phyloP scores from a whole-genome alignment of 2,329 filamentous ascomycete genomes.

The Diaporthe citrichinensis region DNA sequence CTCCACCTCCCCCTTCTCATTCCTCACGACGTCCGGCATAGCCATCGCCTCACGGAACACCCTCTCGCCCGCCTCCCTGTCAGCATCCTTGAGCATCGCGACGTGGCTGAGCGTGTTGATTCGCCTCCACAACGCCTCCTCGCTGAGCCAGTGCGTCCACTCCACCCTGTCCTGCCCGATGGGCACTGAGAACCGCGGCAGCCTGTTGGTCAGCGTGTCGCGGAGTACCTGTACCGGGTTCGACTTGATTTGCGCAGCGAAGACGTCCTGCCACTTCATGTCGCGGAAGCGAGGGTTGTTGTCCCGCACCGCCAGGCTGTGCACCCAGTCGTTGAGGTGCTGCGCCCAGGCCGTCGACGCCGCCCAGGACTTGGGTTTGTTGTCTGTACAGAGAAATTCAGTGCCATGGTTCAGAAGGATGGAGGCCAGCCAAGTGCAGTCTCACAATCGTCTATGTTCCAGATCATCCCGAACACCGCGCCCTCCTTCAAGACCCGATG shows the following conservation, averaged over 20 bases:
- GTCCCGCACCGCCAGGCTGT: conserved; percentile 65
- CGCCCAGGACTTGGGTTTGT: conserved; percentile 70
- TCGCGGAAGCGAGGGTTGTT: conserved; percentile 76
- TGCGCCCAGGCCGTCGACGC: conserved; percentile 73
- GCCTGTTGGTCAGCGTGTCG: conserved; percentile 55
- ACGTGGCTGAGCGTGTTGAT: conserved; percentile 78
- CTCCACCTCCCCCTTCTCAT: conserved; percentile 73
- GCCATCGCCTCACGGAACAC: conserved; percentile 69
- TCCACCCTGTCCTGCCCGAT: conserved; percentile 68
- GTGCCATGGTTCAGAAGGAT: not conserved
- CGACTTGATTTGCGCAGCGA: conserved; percentile 69
- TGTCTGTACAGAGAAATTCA: conserved; percentile 66
- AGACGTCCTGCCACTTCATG: conserved; percentile 73
- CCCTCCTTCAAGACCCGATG: conserved; percentile 74
- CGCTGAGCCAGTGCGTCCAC: conserved; percentile 71
- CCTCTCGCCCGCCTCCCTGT: conserved; percentile 62
- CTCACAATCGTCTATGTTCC: conserved; percentile 83
- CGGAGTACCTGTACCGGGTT: conserved; percentile 66
- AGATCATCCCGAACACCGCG: conserved; percentile 75
- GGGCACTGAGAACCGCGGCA: conserved; percentile 71
- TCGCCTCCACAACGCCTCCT: conserved; percentile 74
- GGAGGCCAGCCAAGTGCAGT: too few relatives aligned
- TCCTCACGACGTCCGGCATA: conserved; percentile 66
- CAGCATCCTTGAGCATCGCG: conserved; percentile 67
- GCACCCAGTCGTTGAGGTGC: conserved; percentile 71